Conservation (phyloP, 2,329 filamentous ascomycete species). For the Plectosphaerella sp. region DNA sequence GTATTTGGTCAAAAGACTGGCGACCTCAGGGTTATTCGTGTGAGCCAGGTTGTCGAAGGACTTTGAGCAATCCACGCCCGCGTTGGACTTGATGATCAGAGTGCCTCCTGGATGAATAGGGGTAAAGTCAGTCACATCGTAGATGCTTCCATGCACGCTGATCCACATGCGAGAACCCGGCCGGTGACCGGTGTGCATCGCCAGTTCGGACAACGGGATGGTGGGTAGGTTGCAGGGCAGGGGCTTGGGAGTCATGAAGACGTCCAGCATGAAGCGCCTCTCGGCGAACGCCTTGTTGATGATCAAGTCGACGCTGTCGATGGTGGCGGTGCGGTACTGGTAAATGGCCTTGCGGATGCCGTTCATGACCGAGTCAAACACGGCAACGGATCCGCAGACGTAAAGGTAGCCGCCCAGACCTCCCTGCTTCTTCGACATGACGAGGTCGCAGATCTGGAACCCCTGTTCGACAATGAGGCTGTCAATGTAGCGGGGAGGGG, state of each 20-base stretch:
- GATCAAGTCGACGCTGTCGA: conserved; percentile 45
- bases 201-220: conserved; percentile 44
- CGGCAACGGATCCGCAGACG: conserved; percentile 20
- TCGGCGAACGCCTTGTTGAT: conserved; percentile 50
- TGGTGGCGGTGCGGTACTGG: conserved; percentile 44
- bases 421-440: conserved; percentile 53
- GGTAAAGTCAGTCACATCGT: conserved; percentile 48
- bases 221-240: conserved; percentile 45
- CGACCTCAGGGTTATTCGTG: conserved; percentile 50
- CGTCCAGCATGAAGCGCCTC: conserved; percentile 51
- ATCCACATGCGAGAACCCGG: conserved; percentile 44
- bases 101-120: conserved; percentile 50
- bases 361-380: conserved; percentile 50
- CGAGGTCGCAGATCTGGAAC: conserved; percentile 44
- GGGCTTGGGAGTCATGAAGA: conserved; percentile 52
- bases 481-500: conserved; percentile 47
- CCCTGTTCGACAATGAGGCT: conserved; percentile 46
- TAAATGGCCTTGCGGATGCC: conserved; percentile 52
- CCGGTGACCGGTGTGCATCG: conserved; percentile 45
- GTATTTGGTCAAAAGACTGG: conserved; percentile 48
- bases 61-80: conserved; percentile 45
- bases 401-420: conserved; percentile 28
- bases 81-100: conserved; percentile 49
- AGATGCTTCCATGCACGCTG: conserved; percentile 46
- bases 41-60: conserved; percentile 51